A percentile compares a stretch with the other conserved stretches of the same genome.
These are phyloP conservation scores for Escallonia rubra DNA, from an alignment of 129 eudicot species.

Conservation along the genomic window DNA sequence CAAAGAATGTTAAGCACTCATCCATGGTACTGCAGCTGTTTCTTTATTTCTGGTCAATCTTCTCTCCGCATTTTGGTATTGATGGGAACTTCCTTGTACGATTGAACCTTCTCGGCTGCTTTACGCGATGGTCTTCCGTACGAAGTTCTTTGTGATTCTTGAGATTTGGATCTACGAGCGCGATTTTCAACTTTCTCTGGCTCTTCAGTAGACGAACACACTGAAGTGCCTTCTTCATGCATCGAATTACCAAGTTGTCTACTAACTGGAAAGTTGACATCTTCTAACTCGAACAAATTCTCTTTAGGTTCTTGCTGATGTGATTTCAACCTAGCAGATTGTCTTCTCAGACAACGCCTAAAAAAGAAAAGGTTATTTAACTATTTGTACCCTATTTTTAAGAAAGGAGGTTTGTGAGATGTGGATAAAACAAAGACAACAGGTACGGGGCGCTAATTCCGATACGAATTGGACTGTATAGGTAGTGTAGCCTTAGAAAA, in stretches of 20 bases:
- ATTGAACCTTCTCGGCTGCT: slow-evolving; percentile 52
- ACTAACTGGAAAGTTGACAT: slow-evolving; percentile 10
- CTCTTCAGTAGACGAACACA: slow-evolving; percentile 7
- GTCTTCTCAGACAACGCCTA: slow-evolving; percentile 67
- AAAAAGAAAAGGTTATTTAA: background rate
- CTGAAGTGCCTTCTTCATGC: slow-evolving; percentile 24
- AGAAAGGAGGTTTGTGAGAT: too few relatives aligned
- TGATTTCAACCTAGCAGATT: slow-evolving; percentile 37
- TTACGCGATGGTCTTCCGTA: slow-evolving; percentile 36
- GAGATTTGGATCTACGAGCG: background rate
- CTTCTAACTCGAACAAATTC: slow-evolving; percentile 51
- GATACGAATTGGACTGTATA: too few relatives aligned
- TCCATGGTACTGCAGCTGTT: too few relatives aligned
- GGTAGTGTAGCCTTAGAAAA: too few relatives aligned
- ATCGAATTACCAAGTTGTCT: slow-evolving; percentile 3
- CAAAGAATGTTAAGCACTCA: too few relatives aligned
- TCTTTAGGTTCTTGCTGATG: slow-evolving; percentile 26
- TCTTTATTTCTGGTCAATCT: slow-evolving; percentile 14
- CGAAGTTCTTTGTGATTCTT: slow-evolving; percentile 28
- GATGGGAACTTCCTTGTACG: slow-evolving; percentile 66
- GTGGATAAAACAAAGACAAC: too few relatives aligned
- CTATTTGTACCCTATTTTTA: too few relatives aligned
- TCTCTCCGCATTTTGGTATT: slow-evolving; percentile 67
- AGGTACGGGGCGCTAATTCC: too few relatives aligned
- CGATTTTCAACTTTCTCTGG: slow-evolving; percentile 1